Percentiles rank a stretch among this genome's conserved stretches.
Evolutionary conservation across 192 early-diverging fungal species (phyloP).

Genomic region (Coemansia sp.): DNA sequence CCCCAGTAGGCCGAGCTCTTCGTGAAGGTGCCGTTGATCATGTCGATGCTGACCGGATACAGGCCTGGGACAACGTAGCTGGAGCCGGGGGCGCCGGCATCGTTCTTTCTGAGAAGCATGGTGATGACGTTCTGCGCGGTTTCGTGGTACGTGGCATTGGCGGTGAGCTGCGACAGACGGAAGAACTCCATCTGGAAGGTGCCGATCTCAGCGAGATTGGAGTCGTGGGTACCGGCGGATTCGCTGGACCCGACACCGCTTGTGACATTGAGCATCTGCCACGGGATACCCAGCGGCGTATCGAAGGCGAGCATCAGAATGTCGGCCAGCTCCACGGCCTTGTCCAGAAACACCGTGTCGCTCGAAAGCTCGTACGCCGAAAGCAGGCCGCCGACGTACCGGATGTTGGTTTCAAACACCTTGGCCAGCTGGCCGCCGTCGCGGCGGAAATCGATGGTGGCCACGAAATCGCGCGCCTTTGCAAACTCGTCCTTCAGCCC

Average conservation of each 20-base stretch:
- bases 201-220: slow-evolving; percentile 72
- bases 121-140: slow-evolving; percentile 66
- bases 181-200: slow-evolving; percentile 90
- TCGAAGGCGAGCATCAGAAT: slow-evolving; percentile 74
- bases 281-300: slow-evolving; percentile 70
- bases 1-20: slow-evolving; percentile 60
- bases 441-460: slow-evolving; percentile 62
- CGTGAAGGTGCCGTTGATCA: slow-evolving; percentile 36
- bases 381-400: slow-evolving; percentile 84
- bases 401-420: slow-evolving; percentile 89
- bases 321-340: slow-evolving; percentile 77
- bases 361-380: slow-evolving; percentile 74
- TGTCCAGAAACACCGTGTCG: slow-evolving; percentile 64
- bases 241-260: slow-evolving; percentile 57
- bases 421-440: slow-evolving; percentile 64
- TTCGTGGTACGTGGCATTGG: slow-evolving; percentile 79
- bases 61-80: slow-evolving; percentile 44
- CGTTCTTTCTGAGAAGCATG: slow-evolving; percentile 41
- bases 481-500: slow-evolving; percentile 74
- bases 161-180: slow-evolving; percentile 78
- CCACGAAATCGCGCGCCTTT: slow-evolving; percentile 70
- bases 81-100: slow-evolving; percentile 16
- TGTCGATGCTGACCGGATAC: slow-evolving; percentile 41
- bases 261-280: slow-evolving; percentile 68
- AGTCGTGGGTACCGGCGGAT: slow-evolving; percentile 40